Evolutionary conservation across 495 filamentous ascomycete genomes (phyloP).

Genomic region (Cryomyces minteri): DNA sequence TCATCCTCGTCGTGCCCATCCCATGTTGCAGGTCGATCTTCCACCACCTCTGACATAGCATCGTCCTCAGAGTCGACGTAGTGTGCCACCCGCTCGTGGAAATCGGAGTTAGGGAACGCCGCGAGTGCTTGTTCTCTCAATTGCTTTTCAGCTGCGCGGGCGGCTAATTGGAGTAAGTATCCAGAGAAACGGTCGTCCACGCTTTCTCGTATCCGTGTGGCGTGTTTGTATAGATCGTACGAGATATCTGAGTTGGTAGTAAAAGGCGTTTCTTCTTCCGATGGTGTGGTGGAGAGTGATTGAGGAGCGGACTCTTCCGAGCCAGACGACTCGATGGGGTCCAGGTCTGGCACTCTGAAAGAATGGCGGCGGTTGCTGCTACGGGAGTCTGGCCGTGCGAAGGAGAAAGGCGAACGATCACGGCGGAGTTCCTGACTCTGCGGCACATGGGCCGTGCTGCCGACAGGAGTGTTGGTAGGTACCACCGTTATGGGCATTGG

Average conservation of each 20-base stretch:
- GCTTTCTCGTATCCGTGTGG: conserved; percentile 32
- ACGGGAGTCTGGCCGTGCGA: conserved; percentile 19
- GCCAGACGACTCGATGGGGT: conserved; percentile 32
- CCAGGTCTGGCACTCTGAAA: conserved; percentile 33
- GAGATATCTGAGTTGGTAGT: conserved; percentile 14
- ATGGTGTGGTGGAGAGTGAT: conserved; percentile 30
- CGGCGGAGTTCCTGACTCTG: conserved; percentile 10
- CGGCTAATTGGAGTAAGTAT: conserved; percentile 58
- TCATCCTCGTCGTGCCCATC: conserved; percentile 5
- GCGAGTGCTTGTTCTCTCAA: conserved; percentile 48
- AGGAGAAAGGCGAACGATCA: too few relatives aligned
- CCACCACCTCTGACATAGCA: conserved; percentile 13
- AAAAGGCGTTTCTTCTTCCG: conserved; percentile 13
- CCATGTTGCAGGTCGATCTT: conserved; percentile 11
- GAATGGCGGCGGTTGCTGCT: conserved; percentile 30
- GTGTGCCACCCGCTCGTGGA: conserved; percentile 42
- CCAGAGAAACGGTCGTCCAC: conserved; percentile 53
- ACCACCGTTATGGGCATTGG: neutral
- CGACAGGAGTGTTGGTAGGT: conserved; percentile 11
- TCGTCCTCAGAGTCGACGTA: conserved; percentile 34
- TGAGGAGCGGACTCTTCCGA: conserved; percentile 29
- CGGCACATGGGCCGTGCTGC: conserved; percentile 7
- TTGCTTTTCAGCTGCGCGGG: conserved; percentile 57
- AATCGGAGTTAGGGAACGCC: conserved; percentile 48
- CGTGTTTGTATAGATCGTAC: conserved; percentile 19